A percentile compares a stretch with the other conserved stretches of the same genome.
Conservation (phyloP, 202 grass and related monocot species). For the Brachypodium distachyon region DNA sequence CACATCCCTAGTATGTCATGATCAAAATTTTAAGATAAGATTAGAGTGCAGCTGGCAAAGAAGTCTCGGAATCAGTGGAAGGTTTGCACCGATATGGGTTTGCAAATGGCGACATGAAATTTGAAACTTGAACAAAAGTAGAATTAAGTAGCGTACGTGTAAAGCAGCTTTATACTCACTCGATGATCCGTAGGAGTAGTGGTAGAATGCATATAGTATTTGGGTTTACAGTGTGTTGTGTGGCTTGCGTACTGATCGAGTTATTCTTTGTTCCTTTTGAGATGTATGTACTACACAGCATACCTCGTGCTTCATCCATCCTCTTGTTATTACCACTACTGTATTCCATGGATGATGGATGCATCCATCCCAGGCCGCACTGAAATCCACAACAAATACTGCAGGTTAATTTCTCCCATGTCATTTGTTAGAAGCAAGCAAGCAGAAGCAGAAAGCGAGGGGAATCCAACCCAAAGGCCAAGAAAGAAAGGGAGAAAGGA, state of each 20-base stretch:
- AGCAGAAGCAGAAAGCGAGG: not conserved
- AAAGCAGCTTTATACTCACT: not conserved
- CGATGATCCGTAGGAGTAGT: not conserved
- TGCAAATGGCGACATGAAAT: too few species aligned
- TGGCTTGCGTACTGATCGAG: conserved; percentile 14
- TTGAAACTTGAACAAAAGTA: not conserved
- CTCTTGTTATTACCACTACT: too few species aligned
- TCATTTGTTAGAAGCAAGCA: too few species aligned
- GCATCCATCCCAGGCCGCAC: too few species aligned
- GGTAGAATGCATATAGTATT: not conserved
- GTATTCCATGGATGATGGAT: too few species aligned
- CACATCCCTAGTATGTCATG: not conserved
- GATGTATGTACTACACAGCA: not conserved
- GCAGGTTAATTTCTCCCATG: too few species aligned
- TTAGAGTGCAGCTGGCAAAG: not conserved
- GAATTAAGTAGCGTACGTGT: not conserved
- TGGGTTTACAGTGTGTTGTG: not conserved
- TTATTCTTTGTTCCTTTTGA: conserved; percentile 39
- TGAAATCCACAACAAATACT: conserved; percentile 16
- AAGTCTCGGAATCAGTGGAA: too few species aligned
- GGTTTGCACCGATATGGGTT: too few species aligned
- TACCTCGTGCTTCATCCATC: conserved; percentile 14
- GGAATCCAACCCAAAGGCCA: too few species aligned
- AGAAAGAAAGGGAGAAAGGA: too few species aligned
- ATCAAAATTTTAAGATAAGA: not conserved